phyloP scores from a whole-genome alignment of 805 yeast genomes.

The Kazachstania kunashirensis region DNA sequence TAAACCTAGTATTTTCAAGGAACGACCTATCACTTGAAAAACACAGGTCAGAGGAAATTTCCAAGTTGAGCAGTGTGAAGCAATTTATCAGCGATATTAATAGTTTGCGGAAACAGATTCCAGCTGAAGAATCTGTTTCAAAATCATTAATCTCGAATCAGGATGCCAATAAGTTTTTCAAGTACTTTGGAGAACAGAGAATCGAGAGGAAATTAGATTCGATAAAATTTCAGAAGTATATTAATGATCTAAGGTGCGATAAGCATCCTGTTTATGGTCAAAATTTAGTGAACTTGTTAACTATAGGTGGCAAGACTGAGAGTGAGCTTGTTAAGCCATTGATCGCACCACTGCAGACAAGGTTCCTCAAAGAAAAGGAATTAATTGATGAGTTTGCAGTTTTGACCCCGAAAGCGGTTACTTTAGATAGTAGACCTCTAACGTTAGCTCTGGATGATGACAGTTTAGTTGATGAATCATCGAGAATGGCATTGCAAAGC shows the following conservation, averaged over 20 bases:
- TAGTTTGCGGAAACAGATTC: conserved; percentile 29
- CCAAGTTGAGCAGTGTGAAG: conserved; percentile 38
- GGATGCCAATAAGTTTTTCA: conserved; percentile 50
- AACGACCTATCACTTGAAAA: conserved; percentile 37
- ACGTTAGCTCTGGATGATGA: conserved; percentile 20
- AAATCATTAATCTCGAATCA: conserved; percentile 13
- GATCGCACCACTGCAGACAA: conserved; percentile 35
- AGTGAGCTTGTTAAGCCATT: conserved; percentile 23
- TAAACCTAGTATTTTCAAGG: conserved; percentile 51
- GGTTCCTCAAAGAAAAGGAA: conserved; percentile 36
- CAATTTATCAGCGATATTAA: conserved; percentile 37
- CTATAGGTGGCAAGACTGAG: conserved; percentile 11
- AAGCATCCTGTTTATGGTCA: conserved; percentile 60
- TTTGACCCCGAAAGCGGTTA: conserved; percentile 78
- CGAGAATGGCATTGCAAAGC: conserved; percentile 16
- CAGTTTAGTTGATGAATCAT: conserved; percentile 20
- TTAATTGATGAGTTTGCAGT: conserved; percentile 69
- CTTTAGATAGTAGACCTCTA: conserved; percentile 54
- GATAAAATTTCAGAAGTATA: conserved; percentile 46
- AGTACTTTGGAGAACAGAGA: conserved; percentile 42
- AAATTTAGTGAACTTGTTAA: conserved; percentile 40
- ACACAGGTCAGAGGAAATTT: conserved; percentile 37
- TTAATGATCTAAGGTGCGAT: conserved; percentile 57
- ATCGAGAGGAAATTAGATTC: conserved; percentile 44
- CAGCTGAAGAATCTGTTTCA: conserved; percentile 7